phyloP scores from a whole-genome alignment of 495 filamentous ascomycete species.

The Aspergillus nanangensis region DNA sequence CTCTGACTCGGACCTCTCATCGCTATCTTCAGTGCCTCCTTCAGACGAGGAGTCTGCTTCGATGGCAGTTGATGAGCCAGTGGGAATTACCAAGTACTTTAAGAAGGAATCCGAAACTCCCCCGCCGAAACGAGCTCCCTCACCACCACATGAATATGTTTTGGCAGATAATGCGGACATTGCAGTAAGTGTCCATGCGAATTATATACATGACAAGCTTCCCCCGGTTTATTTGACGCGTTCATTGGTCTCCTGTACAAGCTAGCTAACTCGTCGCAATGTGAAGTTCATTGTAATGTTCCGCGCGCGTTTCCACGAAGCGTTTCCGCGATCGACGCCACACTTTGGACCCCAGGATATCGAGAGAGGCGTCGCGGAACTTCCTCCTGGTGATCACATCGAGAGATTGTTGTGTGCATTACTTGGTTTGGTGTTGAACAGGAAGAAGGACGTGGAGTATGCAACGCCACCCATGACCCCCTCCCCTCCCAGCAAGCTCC shows the following conservation, averaged over 20 bases:
- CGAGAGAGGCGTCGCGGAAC: slow-evolving; percentile 76
- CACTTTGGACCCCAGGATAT: slow-evolving; percentile 95
- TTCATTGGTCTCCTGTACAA: slow-evolving; percentile 21
- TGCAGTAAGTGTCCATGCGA: slow-evolving; percentile 70
- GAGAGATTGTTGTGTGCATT: slow-evolving; percentile 88
- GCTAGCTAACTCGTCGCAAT: slow-evolving; percentile 37
- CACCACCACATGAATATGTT: slow-evolving; percentile 84
- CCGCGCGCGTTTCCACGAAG: slow-evolving; percentile 84
- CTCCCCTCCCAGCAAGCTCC: slow-evolving; percentile 5
- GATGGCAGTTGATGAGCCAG: slow-evolving; percentile 37
- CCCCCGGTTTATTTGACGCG: slow-evolving; percentile 25
- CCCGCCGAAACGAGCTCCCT: slow-evolving; percentile 69
- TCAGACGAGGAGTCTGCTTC: slow-evolving; percentile 50
- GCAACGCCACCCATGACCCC: slow-evolving; percentile 38
- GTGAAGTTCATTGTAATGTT: slow-evolving; percentile 98
- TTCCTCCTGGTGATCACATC: slow-evolving; percentile 73
- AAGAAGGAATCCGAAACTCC: slow-evolving; percentile 55
- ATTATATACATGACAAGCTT: slow-evolving; percentile 8
- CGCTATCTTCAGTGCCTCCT: slow-evolving; percentile 55
- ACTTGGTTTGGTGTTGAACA: slow-evolving; percentile 81
- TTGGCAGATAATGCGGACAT: slow-evolving; percentile 84
- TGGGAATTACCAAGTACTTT: slow-evolving; percentile 43
- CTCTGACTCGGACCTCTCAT: slow-evolving; percentile 52
- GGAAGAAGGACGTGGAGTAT: slow-evolving; percentile 98
- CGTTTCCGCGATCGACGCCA: slow-evolving; percentile 76